phyloP scores from a whole-genome alignment of 2,329 filamentous ascomycete genomes.

The Paraphoma chrysanthemicola region DNA sequence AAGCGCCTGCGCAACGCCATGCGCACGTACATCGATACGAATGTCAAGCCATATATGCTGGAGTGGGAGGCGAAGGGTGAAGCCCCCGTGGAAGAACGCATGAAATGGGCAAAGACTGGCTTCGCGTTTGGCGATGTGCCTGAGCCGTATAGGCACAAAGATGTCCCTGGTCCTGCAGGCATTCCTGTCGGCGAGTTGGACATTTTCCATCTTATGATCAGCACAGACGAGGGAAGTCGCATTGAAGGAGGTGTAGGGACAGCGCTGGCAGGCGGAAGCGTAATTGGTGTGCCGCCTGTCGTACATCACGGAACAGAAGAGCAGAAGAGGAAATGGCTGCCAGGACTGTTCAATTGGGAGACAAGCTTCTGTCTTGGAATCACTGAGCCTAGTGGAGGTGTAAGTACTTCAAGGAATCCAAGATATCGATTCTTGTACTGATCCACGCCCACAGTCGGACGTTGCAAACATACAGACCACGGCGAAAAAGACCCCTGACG shows the following conservation, averaged over 20 bases:
- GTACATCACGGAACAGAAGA: slow-evolving; percentile 67
- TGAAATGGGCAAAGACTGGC: slow-evolving; percentile 50
- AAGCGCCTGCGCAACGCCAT: slow-evolving; percentile 63
- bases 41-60: slow-evolving; percentile 64
- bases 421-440: neutral
- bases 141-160: slow-evolving; percentile 50
- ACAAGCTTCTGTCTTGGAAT: slow-evolving; percentile 70
- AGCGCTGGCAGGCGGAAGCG: slow-evolving; percentile 65
- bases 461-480: slow-evolving; percentile 70
- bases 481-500: slow-evolving; percentile 75
- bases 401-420: slow-evolving; percentile 10
- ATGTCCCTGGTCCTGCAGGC: slow-evolving; percentile 46
- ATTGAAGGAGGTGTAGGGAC: slow-evolving; percentile 65
- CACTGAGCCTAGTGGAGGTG: slow-evolving; percentile 66
- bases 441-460: slow-evolving; percentile 57
- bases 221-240: slow-evolving; percentile 63
- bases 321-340: slow-evolving; percentile 67
- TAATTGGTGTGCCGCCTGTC: slow-evolving; percentile 70
- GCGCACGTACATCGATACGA: slow-evolving; percentile 65
- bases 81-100: slow-evolving; percentile 55
- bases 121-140: slow-evolving; percentile 55
- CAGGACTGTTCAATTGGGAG: slow-evolving; percentile 64
- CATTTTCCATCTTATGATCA: slow-evolving; percentile 55
- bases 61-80: slow-evolving; percentile 66
- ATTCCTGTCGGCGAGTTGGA: slow-evolving; percentile 48